These are phyloP conservation scores for Nemania abortiva DNA, from an alignment of 2,329 filamentous ascomycete genomes.

Conservation along the genomic window DNA sequence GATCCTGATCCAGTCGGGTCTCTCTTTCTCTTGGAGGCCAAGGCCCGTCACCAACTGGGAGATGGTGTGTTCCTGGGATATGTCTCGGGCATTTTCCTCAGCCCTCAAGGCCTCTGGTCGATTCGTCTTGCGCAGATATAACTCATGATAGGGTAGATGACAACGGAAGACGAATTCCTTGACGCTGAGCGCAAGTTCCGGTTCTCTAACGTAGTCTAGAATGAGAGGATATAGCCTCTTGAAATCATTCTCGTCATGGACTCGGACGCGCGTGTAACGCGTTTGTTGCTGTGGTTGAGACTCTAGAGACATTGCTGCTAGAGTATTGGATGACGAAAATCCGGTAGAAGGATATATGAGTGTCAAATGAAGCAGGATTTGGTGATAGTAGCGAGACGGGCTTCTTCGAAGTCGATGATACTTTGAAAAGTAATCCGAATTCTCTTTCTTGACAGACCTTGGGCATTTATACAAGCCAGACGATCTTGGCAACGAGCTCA, in stretches of 20 bases:
- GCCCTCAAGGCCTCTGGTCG: not conserved
- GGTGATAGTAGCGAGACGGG: not conserved
- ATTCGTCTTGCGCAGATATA: not conserved
- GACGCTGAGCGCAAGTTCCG: constrained; percentile 16
- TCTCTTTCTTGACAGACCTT: constrained; percentile 3
- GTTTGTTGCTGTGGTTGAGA: constrained; percentile 8
- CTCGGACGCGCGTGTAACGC: constrained; percentile 22
- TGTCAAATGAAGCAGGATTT: not conserved
- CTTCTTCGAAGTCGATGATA: not conserved
- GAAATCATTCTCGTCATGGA: constrained; percentile 13
- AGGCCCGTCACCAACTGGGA: constrained; percentile 15
- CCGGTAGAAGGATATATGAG: not conserved
- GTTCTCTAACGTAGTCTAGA: constrained; percentile 25
- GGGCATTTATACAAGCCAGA: not conserved
- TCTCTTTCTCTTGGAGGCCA: constrained; percentile 18
- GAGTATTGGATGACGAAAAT: not conserved
- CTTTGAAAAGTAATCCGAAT: constrained; percentile 3
- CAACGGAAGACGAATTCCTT: constrained; percentile 30
- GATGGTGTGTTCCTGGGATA: constrained; percentile 22
- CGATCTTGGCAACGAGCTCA: not conserved
- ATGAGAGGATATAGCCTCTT: constrained; percentile 25
- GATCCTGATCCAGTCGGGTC: constrained; percentile 14
- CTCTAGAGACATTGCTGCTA: constrained; percentile 14
- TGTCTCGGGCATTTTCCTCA: constrained; percentile 17
- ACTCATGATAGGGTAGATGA: not conserved